A percentile compares a stretch with the other conserved stretches of the same genome.
Conservation (phyloP, 1,139 yeast genomes). For the Magnusiomyces ingens region DNA sequence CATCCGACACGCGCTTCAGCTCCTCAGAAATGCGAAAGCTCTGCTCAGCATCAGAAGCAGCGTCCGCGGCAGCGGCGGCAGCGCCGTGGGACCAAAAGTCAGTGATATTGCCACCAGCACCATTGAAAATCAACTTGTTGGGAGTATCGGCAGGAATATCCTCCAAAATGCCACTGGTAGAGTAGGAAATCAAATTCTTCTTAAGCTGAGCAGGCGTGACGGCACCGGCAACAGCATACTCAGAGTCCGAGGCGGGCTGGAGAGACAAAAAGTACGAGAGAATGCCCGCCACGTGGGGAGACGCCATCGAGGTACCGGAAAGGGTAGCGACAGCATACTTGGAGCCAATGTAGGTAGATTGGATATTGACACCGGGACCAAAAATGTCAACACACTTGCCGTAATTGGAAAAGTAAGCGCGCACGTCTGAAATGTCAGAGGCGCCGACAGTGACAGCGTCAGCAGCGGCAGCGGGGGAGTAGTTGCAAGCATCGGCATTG, state of each 20-base stretch:
- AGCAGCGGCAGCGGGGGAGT: constrained; percentile 55
- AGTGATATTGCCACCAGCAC: constrained; percentile 78
- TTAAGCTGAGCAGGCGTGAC: constrained; percentile 83
- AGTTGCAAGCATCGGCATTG: constrained; percentile 54
- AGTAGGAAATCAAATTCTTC: constrained; percentile 75
- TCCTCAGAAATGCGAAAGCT: constrained; percentile 20
- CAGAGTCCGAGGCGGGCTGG: constrained; percentile 80
- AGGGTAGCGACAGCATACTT: constrained; percentile 77
- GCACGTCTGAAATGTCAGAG: constrained; percentile 42
- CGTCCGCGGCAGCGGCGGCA: constrained; percentile 11
- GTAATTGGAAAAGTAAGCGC: constrained; percentile 54
- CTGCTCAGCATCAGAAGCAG: constrained; percentile 15
- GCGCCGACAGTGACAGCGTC: constrained; percentile 60
- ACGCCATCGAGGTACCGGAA: constrained; percentile 99
- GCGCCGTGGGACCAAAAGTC: constrained; percentile 50
- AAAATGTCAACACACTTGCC: constrained; percentile 62
- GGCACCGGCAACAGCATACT: constrained; percentile 50
- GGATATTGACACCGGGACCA: constrained; percentile 51
- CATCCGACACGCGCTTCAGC: constrained; percentile 21
- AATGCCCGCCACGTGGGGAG: constrained; percentile 94
- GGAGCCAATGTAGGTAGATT: constrained; percentile 71
- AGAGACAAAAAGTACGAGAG: constrained; percentile 77
- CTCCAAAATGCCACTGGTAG: constrained; percentile 59
- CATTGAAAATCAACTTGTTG: constrained; percentile 83
- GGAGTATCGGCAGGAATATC: constrained; percentile 83